These are phyloP conservation scores for Gaertneriomyces sp. DNA, from an alignment of 192 early-diverging fungal species.

Conservation along the genomic window DNA sequence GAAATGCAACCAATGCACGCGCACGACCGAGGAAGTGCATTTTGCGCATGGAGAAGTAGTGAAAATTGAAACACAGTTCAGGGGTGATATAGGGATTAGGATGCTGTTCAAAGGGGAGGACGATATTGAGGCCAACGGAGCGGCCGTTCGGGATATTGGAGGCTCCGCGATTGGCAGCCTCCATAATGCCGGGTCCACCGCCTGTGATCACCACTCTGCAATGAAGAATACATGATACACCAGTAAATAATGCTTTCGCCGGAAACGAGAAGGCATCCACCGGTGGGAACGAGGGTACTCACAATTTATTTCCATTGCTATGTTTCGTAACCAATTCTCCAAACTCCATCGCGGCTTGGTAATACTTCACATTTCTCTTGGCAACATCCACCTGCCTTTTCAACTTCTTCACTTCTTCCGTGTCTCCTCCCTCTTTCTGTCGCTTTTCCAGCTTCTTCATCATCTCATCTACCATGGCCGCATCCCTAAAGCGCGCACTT, in stretches of 20 bases:
- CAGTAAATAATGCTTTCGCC: background rate
- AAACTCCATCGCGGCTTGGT: conserved; percentile 29
- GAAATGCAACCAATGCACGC: conserved; percentile 34
- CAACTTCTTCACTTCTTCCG: background rate
- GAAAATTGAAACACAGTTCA: conserved; percentile 36
- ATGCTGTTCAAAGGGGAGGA: conserved; percentile 35
- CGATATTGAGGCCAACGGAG: conserved; percentile 36
- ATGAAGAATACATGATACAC: conserved; percentile 11
- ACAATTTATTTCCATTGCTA: conserved; percentile 17
- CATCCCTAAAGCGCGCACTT: conserved; percentile 26
- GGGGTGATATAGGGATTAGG: conserved; percentile 40
- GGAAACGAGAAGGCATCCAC: background rate
- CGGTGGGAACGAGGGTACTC: background rate
- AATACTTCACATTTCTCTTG: conserved; percentile 26
- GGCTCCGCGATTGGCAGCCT: conserved; percentile 32
- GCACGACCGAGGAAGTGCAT: conserved; percentile 40
- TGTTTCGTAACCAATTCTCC: conserved; percentile 26
- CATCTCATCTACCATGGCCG: background rate
- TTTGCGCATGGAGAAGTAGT: conserved; percentile 41
- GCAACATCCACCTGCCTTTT: conserved; percentile 9
- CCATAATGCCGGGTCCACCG: conserved; percentile 43
- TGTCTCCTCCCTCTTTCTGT: background rate
- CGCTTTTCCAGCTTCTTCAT: background rate
- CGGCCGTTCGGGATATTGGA: conserved; percentile 21
- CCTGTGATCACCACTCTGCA: conserved; percentile 30